Percentiles rank a stretch among this genome's conserved stretches.
Evolutionary conservation across 208 protist genomes (phyloP).

Genomic region (Endotrypanum monterogeii): DNA sequence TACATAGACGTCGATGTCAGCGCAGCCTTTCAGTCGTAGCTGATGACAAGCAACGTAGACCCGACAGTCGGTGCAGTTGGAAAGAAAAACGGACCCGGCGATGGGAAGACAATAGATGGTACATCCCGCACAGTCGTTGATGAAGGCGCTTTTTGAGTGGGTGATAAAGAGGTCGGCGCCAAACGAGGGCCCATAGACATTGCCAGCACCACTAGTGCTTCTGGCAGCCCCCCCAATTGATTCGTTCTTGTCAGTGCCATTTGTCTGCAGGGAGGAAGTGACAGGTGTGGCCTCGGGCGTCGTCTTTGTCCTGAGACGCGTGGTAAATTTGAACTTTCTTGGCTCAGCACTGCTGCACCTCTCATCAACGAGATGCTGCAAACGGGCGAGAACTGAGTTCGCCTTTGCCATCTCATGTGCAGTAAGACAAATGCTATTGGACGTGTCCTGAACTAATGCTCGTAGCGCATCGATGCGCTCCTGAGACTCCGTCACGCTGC

Average conservation of each 20-base stretch:
- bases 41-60: conserved; percentile 87
- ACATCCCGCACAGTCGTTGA: conserved; percentile 51
- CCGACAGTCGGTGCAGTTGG: conserved; percentile 59
- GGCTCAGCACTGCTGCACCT: conserved; percentile 8
- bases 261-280: background rate
- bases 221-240: background rate
- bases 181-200: conserved; percentile 42
- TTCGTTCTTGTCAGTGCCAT: background rate
- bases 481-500: conserved; percentile 45
- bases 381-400: conserved; percentile 61
- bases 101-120: conserved; percentile 64
- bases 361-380: conserved; percentile 66
- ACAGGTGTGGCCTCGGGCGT: background rate
- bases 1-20: conserved; percentile 69
- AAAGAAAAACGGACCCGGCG: conserved; percentile 82
- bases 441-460: conserved; percentile 59
- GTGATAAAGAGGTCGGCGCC: conserved; percentile 46
- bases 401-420: conserved; percentile 78
- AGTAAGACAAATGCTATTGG: conserved; percentile 57
- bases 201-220: conserved; percentile 18
- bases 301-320: conserved; percentile 18
- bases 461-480: conserved; percentile 45
- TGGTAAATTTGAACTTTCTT: conserved; percentile 70
- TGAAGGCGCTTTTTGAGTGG: conserved; percentile 56
- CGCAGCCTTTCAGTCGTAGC: conserved; percentile 82